Conservation (phyloP, 768 basidiomycete genomes). For the Melanogaster broomeanus region DNA sequence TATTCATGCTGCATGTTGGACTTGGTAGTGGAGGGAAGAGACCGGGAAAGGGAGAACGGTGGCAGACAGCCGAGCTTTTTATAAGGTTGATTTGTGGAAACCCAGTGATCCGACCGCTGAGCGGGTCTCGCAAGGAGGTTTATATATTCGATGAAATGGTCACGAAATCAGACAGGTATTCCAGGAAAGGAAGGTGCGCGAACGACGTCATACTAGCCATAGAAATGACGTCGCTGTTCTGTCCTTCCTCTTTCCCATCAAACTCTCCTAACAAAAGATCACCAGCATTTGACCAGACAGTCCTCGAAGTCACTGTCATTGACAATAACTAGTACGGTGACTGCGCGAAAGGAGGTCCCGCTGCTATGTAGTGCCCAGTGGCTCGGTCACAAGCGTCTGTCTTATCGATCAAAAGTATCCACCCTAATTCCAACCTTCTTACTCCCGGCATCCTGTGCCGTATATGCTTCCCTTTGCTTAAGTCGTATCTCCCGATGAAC, state of each 20-base stretch:
- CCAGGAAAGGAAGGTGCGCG: conserved; percentile 30
- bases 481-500: too few relatives aligned
- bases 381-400: not conserved
- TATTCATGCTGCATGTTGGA: conserved; percentile 17
- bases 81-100: not conserved
- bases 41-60: not conserved
- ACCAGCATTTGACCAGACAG: too few relatives aligned
- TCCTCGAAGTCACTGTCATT: too few relatives aligned
- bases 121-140: conserved; percentile 3
- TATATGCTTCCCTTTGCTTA: not conserved
- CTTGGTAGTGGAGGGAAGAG: not conserved
- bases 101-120: too few relatives aligned
- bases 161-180: conserved; percentile 7
- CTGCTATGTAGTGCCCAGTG: too few relatives aligned
- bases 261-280: too few relatives aligned
- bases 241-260: too few relatives aligned
- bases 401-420: conserved; percentile 10
- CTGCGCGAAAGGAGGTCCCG: too few relatives aligned
- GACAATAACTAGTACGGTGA: too few relatives aligned
- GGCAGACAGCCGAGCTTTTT: conserved; percentile 6
- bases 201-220: conserved; percentile 29
- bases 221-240: not conserved
- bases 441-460: conserved; percentile 3
- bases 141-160: conserved; percentile 26
- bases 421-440: not conserved